Conservation (phyloP, 148 eudicot species). For the Selenicereus undatus region DNA sequence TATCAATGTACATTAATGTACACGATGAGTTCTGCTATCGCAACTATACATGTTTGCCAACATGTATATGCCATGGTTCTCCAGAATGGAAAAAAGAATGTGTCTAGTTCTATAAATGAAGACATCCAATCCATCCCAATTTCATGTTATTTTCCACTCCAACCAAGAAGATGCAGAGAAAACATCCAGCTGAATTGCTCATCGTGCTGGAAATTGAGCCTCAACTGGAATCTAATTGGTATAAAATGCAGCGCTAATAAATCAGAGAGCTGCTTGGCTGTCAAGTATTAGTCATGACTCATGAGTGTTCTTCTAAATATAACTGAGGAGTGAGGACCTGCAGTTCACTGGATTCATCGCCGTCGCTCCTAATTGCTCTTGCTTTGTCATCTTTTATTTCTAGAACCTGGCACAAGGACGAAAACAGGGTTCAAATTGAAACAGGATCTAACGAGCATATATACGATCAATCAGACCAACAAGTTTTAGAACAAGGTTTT, state of each 20-base stretch:
- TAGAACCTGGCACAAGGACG: constrained; percentile 48
- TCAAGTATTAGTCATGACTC: constrained; percentile 3
- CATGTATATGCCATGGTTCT: background rate
- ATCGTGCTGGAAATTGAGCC: background rate
- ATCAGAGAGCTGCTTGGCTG: background rate
- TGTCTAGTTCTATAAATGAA: background rate
- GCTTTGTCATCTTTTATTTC: constrained; percentile 69
- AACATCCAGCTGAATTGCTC: background rate
- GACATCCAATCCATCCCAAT: background rate
- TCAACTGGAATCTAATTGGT: background rate
- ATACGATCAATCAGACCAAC: background rate
- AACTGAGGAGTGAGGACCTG: constrained; percentile 64
- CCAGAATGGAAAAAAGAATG: background rate
- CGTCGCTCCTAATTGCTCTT: constrained; percentile 61
- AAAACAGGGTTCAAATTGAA: background rate
- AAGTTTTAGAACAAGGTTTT: background rate
- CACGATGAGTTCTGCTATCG: background rate
- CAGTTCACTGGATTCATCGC: constrained; percentile 48
- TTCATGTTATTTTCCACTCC: background rate
- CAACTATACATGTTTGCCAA: background rate
- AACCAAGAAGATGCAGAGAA: background rate
- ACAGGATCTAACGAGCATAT: background rate
- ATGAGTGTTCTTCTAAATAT: constrained; percentile 39
- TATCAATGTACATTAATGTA: constrained; percentile 2
- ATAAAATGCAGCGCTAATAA: background rate